Conservation (phyloP, 2,329 filamentous ascomycete species). For the Hymenoscyphus infarciens region DNA sequence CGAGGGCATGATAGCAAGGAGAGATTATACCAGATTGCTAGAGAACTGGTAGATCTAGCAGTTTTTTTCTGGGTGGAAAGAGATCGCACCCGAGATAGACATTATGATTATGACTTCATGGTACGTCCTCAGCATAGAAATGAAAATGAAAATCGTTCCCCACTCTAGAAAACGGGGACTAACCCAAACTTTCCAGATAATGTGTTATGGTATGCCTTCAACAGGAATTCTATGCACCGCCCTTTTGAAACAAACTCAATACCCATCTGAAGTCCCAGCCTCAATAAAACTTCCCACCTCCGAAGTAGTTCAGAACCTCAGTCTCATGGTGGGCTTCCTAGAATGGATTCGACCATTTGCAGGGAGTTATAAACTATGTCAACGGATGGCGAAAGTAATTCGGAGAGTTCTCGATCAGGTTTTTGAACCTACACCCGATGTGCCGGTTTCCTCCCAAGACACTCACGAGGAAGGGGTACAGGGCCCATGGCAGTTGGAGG, state of each 20-base stretch:
- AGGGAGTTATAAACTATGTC: slow-evolving; percentile 23
- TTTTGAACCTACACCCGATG: slow-evolving; percentile 15
- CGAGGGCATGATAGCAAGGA: slow-evolving; percentile 19
- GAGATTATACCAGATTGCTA: slow-evolving; percentile 18
- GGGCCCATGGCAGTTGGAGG: not conserved
- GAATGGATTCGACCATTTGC: slow-evolving; percentile 23
- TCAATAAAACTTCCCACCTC: slow-evolving; percentile 16
- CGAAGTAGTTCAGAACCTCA: slow-evolving; percentile 23
- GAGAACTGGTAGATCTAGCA: slow-evolving; percentile 21
- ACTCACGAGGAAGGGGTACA: not conserved
- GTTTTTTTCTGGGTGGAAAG: slow-evolving; percentile 22
- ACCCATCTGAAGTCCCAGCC: slow-evolving; percentile 11
- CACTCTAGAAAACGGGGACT: not conserved
- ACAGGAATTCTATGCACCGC: slow-evolving; percentile 25
- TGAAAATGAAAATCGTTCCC: not conserved
- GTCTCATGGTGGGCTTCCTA: slow-evolving; percentile 22
- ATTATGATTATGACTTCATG: slow-evolving; percentile 21
- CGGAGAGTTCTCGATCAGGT: slow-evolving; percentile 20
- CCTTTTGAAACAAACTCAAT: slow-evolving; percentile 24
- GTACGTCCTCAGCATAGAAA: slow-evolving; percentile 5
- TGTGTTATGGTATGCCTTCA: slow-evolving; percentile 27
- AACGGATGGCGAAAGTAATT: slow-evolving; percentile 19
- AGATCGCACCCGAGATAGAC: slow-evolving; percentile 12
- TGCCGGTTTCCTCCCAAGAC: not conserved
- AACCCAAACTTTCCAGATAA: slow-evolving; percentile 17